These are phyloP conservation scores for Alternaria ventricosa DNA, from an alignment of 2,329 filamentous ascomycete species.

Conservation along the genomic window DNA sequence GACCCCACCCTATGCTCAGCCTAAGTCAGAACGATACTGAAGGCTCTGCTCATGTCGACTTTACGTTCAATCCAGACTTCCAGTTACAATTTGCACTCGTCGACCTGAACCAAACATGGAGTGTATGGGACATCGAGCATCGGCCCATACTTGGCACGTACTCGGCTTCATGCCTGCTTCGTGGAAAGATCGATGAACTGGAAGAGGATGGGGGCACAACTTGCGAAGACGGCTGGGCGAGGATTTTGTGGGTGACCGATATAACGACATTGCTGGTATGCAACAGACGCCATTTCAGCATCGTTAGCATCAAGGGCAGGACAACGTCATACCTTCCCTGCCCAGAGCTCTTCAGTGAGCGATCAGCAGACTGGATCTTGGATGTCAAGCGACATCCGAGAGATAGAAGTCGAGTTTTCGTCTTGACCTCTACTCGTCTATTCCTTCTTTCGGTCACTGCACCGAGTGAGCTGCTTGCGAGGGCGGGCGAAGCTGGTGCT, in stretches of 20 bases:
- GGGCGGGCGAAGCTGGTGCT: constrained; percentile 34
- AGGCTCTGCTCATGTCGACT: constrained; percentile 64
- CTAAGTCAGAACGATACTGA: constrained; percentile 63
- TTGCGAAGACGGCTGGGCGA: constrained; percentile 57
- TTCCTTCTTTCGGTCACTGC: constrained; percentile 56
- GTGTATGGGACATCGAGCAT: constrained; percentile 65
- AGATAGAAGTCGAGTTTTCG: constrained; percentile 59
- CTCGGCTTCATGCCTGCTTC: constrained; percentile 43
- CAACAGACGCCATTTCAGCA: constrained; percentile 51
- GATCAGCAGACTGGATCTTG: constrained; percentile 59
- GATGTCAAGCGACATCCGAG: constrained; percentile 60
- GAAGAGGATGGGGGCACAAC: constrained; percentile 1
- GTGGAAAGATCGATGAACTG: constrained; percentile 14
- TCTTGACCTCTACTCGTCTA: constrained; percentile 64
- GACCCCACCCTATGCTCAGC: constrained; percentile 61
- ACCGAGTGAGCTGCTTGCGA: constrained; percentile 32
- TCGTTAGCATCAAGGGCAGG: constrained; percentile 45
- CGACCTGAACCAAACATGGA: constrained; percentile 71
- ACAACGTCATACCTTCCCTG: constrained; percentile 27
- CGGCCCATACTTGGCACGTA: constrained; percentile 37
- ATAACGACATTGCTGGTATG: constrained; percentile 60
- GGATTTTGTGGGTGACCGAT: constrained; percentile 57
- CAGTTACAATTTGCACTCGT: constrained; percentile 69
- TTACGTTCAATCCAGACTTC: constrained; percentile 69
- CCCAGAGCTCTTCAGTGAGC: constrained; percentile 32